These are phyloP conservation scores for Globisporangium yorkense DNA, from an alignment of 352 stramenopile species.

Conservation along the genomic window DNA sequence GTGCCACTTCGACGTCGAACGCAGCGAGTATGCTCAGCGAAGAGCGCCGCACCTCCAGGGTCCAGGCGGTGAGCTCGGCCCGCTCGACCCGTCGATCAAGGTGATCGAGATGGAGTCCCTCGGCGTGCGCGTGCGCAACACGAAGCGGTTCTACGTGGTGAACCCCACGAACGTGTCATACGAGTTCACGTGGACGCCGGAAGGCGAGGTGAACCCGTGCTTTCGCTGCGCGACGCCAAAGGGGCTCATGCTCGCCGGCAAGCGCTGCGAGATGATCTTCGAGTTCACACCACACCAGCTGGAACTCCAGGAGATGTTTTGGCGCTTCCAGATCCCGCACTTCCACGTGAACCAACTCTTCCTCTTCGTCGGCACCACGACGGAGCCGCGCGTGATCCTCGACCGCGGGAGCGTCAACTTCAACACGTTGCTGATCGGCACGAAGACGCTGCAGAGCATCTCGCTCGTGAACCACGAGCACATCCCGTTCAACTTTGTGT, in stretches of 20 bases:
- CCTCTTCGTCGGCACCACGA: conserved; percentile 89
- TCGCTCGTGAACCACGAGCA: conserved; percentile 90
- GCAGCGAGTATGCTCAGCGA: conserved; percentile 83
- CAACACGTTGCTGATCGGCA: conserved; percentile 88
- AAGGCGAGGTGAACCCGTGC: conserved; percentile 61
- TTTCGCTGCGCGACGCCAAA: conserved; percentile 90
- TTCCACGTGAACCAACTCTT: conserved; percentile 90
- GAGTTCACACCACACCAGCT: conserved; percentile 92
- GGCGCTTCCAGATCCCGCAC: conserved; percentile 84
- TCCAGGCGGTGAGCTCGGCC: conserved; percentile 73
- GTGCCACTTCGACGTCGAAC: conserved; percentile 91
- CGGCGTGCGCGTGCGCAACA: conserved; percentile 89
- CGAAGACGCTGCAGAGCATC: conserved; percentile 81
- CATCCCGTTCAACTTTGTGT: conserved; percentile 93
- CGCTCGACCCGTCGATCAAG: conserved; percentile 81
- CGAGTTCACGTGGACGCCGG: conserved; percentile 89
- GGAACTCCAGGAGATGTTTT: conserved; percentile 90
- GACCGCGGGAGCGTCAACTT: conserved; percentile 91
- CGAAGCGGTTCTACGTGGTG: conserved; percentile 89
- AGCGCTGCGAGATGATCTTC: conserved; percentile 95
- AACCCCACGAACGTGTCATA: conserved; percentile 93
- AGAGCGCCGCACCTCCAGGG: conserved; percentile 64
- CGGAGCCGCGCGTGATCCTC: conserved; percentile 86
- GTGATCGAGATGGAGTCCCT: conserved; percentile 92
- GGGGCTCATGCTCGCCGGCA: conserved; percentile 89